A percentile compares a stretch with the other conserved stretches of the same genome.
These are phyloP conservation scores for Pseudogymnoascus sp. DNA, from an alignment of 2,329 filamentous ascomycete genomes.

Conservation along the genomic window DNA sequence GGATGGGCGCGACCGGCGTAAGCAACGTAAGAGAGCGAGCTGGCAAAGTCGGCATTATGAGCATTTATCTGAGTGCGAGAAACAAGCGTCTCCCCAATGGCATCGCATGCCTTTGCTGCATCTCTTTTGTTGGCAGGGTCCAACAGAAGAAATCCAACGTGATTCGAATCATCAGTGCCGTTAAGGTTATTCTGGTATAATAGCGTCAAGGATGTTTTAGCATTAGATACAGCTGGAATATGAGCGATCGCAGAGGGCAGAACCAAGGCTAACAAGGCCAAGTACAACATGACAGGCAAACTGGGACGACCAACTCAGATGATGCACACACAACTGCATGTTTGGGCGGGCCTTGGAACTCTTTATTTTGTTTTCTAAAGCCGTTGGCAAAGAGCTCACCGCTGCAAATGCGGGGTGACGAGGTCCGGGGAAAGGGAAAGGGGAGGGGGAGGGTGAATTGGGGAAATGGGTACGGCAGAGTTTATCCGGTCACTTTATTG, in stretches of 20 bases:
- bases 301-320: background rate
- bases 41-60: constrained; percentile 37
- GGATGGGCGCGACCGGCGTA: constrained; percentile 32
- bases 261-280: background rate
- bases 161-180: constrained; percentile 42
- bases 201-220: constrained; percentile 38
- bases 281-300: background rate
- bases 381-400: background rate
- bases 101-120: constrained; percentile 36
- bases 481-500: background rate
- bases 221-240: constrained; percentile 24
- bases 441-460: background rate
- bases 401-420: background rate
- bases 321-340: background rate
- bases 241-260: constrained; percentile 5
- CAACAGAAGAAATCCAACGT: constrained; percentile 42
- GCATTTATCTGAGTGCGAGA: constrained; percentile 33
- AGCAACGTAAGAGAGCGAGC: constrained; percentile 38
- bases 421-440: background rate
- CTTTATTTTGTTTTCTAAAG: background rate
- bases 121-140: constrained; percentile 33
- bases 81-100: constrained; percentile 40
- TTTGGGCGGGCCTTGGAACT: background rate
- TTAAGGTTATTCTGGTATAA: constrained; percentile 49
- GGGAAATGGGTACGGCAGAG: background rate